These are phyloP conservation scores for Salix arbutifolia DNA, from an alignment of 345 rosid genomes.

Conservation along the genomic window DNA sequence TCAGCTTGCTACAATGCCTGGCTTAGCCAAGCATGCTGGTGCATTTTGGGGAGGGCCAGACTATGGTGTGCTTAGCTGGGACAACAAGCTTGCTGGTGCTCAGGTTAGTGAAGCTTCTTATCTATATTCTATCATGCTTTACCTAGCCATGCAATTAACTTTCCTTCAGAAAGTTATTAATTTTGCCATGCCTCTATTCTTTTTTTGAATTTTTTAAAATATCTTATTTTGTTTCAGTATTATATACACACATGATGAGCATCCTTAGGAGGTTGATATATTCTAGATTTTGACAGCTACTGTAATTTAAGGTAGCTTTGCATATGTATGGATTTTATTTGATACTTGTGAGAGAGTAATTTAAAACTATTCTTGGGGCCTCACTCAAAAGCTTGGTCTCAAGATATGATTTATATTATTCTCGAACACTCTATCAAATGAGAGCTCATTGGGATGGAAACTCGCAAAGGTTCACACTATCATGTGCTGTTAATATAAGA, in stretches of 20 bases:
- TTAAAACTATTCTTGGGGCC: too few species aligned
- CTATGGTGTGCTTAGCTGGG: constrained; percentile 95
- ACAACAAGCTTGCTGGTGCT: constrained; percentile 94
- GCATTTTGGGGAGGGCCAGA: constrained; percentile 87
- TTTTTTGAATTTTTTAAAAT: background rate
- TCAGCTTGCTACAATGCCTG: constrained; percentile 65
- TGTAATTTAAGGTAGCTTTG: background rate
- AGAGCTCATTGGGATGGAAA: too few species aligned
- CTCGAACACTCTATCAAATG: too few species aligned
- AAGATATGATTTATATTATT: too few species aligned
- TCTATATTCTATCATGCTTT: background rate
- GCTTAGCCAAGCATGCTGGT: constrained; percentile 84
- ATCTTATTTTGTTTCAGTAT: background rate
- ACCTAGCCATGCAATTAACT: background rate
- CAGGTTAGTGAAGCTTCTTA: constrained; percentile 47
- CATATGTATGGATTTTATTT: background rate
- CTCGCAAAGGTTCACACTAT: too few species aligned
- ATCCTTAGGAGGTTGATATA: background rate
- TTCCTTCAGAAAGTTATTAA: background rate
- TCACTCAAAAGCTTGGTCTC: too few species aligned
- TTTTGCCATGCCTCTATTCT: background rate
- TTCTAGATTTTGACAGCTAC: background rate
- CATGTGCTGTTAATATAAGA: too few species aligned
- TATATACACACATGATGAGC: background rate
- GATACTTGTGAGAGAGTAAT: background rate